Base-by-base conservation (phyloP, 2,329 filamentous ascomycete genomes). In the Xylaria polymorpha region DNA sequence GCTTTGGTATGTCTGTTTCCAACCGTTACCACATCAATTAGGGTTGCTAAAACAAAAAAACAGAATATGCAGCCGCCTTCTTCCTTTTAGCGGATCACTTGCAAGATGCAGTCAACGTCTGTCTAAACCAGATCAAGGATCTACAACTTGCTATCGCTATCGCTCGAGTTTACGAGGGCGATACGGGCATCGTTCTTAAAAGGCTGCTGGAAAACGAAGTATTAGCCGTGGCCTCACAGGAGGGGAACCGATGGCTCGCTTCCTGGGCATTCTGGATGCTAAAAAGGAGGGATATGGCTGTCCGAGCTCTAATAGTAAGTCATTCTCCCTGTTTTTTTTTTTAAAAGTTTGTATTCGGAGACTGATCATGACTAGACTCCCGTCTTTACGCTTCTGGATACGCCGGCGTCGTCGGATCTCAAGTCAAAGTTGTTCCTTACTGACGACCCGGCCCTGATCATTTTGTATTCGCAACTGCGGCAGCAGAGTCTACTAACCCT, bases 211-310 rank as follows among this genome's bases (percentile, higher is more conserved):
- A 93, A 75, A 92, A 97, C 12, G 92, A 91, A 69, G 88, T 98
- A 1, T 84, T 98, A 0, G 88, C 90, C 0, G 82, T 92, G 70
- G 96, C 96, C 20, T 90, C 92, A 0, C 86, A 90, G 48, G 90
- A 95, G 71, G 94, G 94, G 2, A 95, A 99, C 77, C 87, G 95
- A 66, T 99, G 96, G 95, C 88, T 97, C 67, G 93, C 94, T 12
- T 96, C 92, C 0, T 99, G 96, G 96, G 93, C 93, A 2, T 97
- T 97, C 78, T 97, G 94, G 91, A 93, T 97, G 86, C 85, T 98
- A 5, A 90, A 90, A 44, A 88, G 92, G 71, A 89, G 91, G 69
- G 92, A 97, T 73, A 92, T 94, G 85, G 92, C 95, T 6, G 94
- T 98, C 7, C 89, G 93, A 61, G 90, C 92, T 7, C 84, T 99